These are phyloP conservation scores for Jimgerdemannia flammicorona DNA, from an alignment of 192 early-diverging fungal genomes.

Conservation along the genomic window DNA sequence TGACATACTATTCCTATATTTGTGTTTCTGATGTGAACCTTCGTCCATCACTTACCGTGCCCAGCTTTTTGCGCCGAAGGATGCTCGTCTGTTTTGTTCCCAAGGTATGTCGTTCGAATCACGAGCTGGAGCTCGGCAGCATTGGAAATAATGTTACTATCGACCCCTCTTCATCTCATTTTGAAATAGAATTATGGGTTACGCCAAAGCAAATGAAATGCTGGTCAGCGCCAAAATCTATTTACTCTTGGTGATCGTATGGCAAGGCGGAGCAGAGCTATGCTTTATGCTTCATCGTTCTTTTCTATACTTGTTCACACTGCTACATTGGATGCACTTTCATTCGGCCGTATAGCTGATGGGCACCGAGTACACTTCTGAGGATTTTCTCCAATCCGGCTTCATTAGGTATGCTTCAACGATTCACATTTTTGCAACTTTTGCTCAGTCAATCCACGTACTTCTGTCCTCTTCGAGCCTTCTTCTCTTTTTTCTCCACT, in stretches of 20 bases:
- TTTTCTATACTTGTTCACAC: not conserved
- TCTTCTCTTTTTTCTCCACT: not conserved
- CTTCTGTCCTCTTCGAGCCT: not conserved
- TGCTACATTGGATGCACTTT: not conserved
- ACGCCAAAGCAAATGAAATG: constrained; percentile 64
- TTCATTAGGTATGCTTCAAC: constrained; percentile 18
- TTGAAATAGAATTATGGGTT: constrained; percentile 54
- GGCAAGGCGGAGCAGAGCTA: no score
- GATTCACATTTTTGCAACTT: not conserved
- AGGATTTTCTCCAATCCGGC: constrained; percentile 56
- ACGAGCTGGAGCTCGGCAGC: no score
- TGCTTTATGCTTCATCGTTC: no score
- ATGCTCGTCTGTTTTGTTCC: constrained; percentile 65
- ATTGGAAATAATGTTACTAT: not conserved
- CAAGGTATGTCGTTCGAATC: constrained; percentile 28
- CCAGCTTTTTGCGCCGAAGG: constrained; percentile 68
- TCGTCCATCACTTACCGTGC: not conserved
- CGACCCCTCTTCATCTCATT: not conserved
- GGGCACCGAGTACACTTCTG: constrained; percentile 45
- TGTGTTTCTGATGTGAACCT: not conserved
- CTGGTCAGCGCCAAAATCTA: constrained; percentile 28
- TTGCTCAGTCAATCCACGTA: not conserved
- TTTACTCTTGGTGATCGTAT: no score
- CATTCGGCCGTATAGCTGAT: constrained; percentile 32
- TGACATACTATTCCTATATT: not conserved